Conservation (phyloP, 768 basidiomycete genomes). For the Nevesoporus exiguus region DNA sequence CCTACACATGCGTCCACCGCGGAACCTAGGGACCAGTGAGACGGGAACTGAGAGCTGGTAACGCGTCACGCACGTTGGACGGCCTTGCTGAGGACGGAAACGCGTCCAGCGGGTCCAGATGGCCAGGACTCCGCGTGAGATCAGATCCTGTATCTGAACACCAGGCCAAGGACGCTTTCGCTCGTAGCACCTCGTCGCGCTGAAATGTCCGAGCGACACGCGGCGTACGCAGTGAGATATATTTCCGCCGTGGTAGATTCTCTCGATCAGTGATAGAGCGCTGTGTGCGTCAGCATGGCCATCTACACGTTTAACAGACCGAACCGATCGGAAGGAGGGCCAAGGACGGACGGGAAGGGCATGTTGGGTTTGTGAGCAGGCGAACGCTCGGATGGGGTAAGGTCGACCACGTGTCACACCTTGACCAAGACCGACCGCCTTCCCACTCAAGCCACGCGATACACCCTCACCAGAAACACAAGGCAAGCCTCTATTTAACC, state of each 20-base stretch:
- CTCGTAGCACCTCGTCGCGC: slow-evolving; percentile 1
- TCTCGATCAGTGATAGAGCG: background rate
- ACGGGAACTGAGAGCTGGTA: background rate
- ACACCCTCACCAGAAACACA: slow-evolving; percentile 24
- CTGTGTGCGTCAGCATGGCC: background rate
- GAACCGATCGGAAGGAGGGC: background rate
- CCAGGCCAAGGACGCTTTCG: too few relatives aligned
- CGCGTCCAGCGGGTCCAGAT: background rate
- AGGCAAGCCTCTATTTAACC: slow-evolving; percentile 32
- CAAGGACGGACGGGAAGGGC: background rate
- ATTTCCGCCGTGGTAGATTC: background rate
- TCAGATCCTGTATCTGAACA: background rate
- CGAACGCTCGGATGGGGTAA: too few relatives aligned
- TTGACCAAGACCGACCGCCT: slow-evolving; percentile 11
- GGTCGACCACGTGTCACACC: background rate
- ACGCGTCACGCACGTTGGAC: background rate
- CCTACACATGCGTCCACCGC: background rate
- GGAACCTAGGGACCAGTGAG: background rate
- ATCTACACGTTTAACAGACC: slow-evolving; percentile 2
- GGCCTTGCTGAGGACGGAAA: background rate
- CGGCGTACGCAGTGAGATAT: too few relatives aligned
- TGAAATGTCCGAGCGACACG: background rate
- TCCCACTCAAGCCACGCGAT: slow-evolving; percentile 15
- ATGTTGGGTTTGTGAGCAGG: too few relatives aligned
- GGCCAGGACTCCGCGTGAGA: background rate